Conservation (phyloP, 2,329 filamentous ascomycete species). For the Sclerotiophoma versabilis region DNA sequence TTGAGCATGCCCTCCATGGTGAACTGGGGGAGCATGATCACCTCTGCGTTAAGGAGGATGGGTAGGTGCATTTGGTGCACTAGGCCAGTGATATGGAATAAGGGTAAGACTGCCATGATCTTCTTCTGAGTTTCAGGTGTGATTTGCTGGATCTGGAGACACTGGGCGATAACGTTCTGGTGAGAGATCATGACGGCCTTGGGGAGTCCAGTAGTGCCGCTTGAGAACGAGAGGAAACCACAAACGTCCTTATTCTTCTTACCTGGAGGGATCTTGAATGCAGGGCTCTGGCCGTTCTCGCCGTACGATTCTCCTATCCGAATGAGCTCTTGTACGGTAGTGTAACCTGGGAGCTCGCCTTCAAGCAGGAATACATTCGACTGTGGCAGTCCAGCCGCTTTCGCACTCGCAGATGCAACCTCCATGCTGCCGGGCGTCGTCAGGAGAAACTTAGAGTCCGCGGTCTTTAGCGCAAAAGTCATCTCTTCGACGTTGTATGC, state of each 20-base stretch:
- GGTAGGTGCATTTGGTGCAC: constrained; percentile 65
- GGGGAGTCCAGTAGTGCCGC: constrained; percentile 48
- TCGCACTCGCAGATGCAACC: constrained; percentile 62
- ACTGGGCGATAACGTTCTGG: constrained; percentile 60
- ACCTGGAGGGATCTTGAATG: constrained; percentile 59
- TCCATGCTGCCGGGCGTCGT: constrained; percentile 63
- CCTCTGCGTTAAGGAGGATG: constrained; percentile 68
- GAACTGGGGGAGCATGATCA: constrained; percentile 70
- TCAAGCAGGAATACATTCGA: constrained; percentile 65
- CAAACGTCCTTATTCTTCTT: constrained; percentile 65
- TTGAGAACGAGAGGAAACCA: constrained; percentile 54
- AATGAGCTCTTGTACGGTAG: constrained; percentile 56
- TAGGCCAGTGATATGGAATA: constrained; percentile 48
- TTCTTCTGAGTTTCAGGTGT: constrained; percentile 52
- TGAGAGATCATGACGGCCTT: constrained; percentile 49
- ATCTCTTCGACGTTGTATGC: constrained; percentile 74
- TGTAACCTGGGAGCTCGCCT: constrained; percentile 59
- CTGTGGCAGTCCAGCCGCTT: constrained; percentile 61
- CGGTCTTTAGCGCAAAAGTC: constrained; percentile 68
- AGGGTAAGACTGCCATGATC: constrained; percentile 43
- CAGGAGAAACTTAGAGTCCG: constrained; percentile 64
- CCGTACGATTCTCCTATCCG: constrained; percentile 53
- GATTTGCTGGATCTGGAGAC: constrained; percentile 60
- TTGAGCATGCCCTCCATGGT: constrained; percentile 62
- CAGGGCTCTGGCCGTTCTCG: constrained; percentile 53